Percentiles rank a stretch among this genome's conserved stretches.
Conservation (phyloP, 805 yeast genomes). For the Saccharomyces paradoxus region DNA sequence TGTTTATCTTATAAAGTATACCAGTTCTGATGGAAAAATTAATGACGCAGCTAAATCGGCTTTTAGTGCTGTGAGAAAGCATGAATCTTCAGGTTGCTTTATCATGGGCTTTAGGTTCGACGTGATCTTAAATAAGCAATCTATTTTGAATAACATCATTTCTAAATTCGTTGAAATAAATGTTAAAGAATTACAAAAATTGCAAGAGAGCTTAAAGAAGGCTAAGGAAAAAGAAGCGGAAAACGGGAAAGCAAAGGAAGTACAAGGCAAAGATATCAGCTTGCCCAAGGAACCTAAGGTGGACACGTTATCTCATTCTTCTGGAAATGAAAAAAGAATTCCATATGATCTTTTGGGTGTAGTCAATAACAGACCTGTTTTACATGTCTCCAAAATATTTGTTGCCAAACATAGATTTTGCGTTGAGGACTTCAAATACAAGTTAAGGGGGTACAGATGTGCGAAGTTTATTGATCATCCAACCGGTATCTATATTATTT, state of each 20-base stretch:
- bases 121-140: slow-evolving; percentile 43
- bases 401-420: slow-evolving; percentile 43
- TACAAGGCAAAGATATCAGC: slow-evolving; percentile 1
- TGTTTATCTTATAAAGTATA: slow-evolving; percentile 54
- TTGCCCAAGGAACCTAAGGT: slow-evolving; percentile 4
- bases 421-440: slow-evolving; percentile 54
- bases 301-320: slow-evolving; percentile 1
- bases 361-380: slow-evolving; percentile 50
- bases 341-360: slow-evolving; percentile 43
- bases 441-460: slow-evolving; percentile 55
- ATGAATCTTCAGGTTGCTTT: slow-evolving; percentile 36
- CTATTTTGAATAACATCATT: slow-evolving; percentile 31
- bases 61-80: slow-evolving; percentile 34
- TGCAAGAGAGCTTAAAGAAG: slow-evolving; percentile 21
- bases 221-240: slow-evolving; percentile 13
- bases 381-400: slow-evolving; percentile 47
- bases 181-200: slow-evolving; percentile 34
- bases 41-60: slow-evolving; percentile 44
- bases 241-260: slow-evolving; percentile 3
- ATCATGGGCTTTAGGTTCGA: slow-evolving; percentile 44
- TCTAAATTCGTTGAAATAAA: slow-evolving; percentile 28
- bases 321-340: slow-evolving; percentile 22
- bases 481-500: slow-evolving; percentile 64
- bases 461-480: slow-evolving; percentile 53
- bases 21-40: slow-evolving; percentile 44